Evolutionary conservation across 73 alveolate genomes (phyloP).

Genomic region (Paramecium pentaurelia): DNA sequence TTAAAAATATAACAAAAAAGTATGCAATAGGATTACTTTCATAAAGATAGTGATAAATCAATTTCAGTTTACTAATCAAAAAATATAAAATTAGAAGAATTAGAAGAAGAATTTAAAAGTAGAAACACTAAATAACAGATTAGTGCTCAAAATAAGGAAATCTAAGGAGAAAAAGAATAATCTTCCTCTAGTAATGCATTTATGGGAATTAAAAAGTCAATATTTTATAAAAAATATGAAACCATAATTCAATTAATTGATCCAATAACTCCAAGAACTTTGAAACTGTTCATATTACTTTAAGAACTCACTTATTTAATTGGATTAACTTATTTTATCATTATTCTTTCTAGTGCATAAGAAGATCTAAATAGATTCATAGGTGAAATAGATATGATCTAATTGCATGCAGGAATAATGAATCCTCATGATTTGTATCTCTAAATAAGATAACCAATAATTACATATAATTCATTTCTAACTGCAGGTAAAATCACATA

Average conservation of each 20-base stretch:
- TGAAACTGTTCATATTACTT: background rate
- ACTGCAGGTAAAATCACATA: background rate
- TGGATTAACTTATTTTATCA: background rate
- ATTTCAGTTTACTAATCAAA: background rate
- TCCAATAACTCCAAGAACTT: background rate
- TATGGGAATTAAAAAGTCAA: background rate
- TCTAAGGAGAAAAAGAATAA: background rate
- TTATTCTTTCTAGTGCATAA: background rate
- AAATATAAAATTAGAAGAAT: background rate
- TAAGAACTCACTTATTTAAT: background rate
- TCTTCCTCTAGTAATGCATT: background rate
- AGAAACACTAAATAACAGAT: background rate
- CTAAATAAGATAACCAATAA: background rate
- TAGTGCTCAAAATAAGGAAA: background rate
- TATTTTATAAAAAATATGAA: conserved; percentile 31
- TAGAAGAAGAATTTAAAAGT: background rate
- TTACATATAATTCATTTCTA: background rate
- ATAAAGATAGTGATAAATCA: background rate
- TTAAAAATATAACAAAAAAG: background rate
- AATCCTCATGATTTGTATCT: background rate
- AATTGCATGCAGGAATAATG: conserved; percentile 2
- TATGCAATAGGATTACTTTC: background rate
- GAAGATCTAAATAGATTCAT: background rate
- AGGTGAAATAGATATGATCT: conserved; percentile 2
- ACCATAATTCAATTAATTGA: background rate